Base-by-base conservation (phyloP, 1,284 basidiomycete genomes). In the Farysia itapuensis region DNA sequence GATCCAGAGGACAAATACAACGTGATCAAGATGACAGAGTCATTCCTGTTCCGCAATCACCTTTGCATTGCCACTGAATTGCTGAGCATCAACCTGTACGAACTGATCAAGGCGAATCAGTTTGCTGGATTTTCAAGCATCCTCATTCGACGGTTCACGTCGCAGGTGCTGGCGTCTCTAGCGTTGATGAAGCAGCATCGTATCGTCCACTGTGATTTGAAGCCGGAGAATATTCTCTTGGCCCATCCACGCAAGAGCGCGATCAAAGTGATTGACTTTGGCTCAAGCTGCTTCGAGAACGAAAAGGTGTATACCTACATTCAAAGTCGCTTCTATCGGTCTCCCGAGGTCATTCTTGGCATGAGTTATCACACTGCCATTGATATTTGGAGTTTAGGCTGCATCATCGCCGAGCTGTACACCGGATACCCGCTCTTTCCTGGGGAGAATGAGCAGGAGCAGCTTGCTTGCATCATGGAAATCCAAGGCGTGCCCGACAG, bases 351-450 rank as follows among this genome's bases (percentile, higher is more conserved):
- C 36, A 76, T 76, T 31, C 52, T 76, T 30, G 74, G 74, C 16
- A 73, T 76, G 67, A 70, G 69, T 43, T 76, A 76, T 40, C 64
- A 74, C 42, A 74, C 66, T 31, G 90, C 88, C 28, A 91, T 93
- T 68, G 90, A 94, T 75, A 94, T 94, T 88, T 95, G 92, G 92
- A 93, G 89, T 81, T 79, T 99, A 59, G 95, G 94, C 18, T 98
- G 95, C 72, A 99, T 98, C 64, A 81, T 98, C 39, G 94, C 93
- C 16, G 95, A 99, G 79, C 81, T 99, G 32, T 95, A 90, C 79
- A 98, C 95, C n/a, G 95, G 95, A 1, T 96, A 92, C 77, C 95
- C 95, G 0, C 93, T 98, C 70, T 98, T 98, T 79, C 94, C 94
- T 0, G 94, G 94, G n/a, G 94, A 97, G 79, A 77, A 74, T 48